These are phyloP conservation scores for Eutrema salsugineum DNA, from an alignment of 441 rosid genomes.

Conservation along the genomic window DNA sequence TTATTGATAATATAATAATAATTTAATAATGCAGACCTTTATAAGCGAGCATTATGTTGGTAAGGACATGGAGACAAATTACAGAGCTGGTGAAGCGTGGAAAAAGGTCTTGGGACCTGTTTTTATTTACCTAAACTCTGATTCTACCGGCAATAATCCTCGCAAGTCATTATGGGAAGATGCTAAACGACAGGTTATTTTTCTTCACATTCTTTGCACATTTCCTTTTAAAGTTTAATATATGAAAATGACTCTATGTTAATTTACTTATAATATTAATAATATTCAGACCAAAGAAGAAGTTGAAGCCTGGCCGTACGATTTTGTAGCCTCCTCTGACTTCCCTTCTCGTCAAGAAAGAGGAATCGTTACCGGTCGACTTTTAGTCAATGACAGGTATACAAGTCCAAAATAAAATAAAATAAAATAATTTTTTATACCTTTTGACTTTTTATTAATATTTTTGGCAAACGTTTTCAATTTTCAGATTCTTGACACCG, in stretches of 20 bases:
- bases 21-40: conserved; percentile 20
- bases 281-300: conserved; percentile 38
- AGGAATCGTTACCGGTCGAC: conserved; percentile 41
- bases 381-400: conserved; percentile 49
- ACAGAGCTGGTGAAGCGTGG: conserved; percentile 31
- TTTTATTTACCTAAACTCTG: conserved; percentile 29
- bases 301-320: conserved; percentile 53
- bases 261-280: neutral
- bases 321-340: conserved; percentile 46
- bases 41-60: conserved; percentile 32
- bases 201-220: neutral
- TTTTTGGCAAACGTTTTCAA: neutral
- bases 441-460: neutral
- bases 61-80: conserved; percentile 21
- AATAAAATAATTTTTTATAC: too few relatives aligned
- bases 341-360: conserved; percentile 38
- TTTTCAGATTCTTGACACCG: conserved; percentile 32
- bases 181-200: conserved; percentile 52
- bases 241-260: neutral
- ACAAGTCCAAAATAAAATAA: too few relatives aligned
- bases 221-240: neutral
- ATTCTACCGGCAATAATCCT: neutral
- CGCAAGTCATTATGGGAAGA: conserved; percentile 37
- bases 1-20: neutral
- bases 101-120: conserved; percentile 34